A percentile compares a stretch with the other conserved stretches of the same genome.
These are phyloP conservation scores for Boletus sp. DNA, from an alignment of 768 basidiomycete genomes.

Conservation along the genomic window DNA sequence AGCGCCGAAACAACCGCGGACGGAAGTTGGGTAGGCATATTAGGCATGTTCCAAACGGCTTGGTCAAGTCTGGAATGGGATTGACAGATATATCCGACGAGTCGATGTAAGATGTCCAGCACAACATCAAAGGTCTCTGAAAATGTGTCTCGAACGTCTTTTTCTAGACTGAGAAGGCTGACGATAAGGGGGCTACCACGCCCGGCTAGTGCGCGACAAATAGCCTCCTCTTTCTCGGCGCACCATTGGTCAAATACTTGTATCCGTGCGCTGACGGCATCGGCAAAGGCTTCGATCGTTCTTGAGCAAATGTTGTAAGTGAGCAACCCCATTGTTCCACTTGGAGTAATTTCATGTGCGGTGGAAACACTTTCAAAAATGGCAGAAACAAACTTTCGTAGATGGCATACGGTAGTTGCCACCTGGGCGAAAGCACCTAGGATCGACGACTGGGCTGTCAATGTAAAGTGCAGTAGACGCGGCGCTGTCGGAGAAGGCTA, in stretches of 20 bases:
- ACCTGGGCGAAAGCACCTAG: conserved; percentile 54
- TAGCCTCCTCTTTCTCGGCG: conserved; percentile 61
- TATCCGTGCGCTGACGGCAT: conserved; percentile 64
- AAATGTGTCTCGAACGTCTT: conserved; percentile 55
- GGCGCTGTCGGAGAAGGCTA: conserved; percentile 56
- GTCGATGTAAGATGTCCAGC: conserved; percentile 43
- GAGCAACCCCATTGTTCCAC: conserved; percentile 22
- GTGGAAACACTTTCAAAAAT: conserved; percentile 39
- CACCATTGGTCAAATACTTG: conserved; percentile 67
- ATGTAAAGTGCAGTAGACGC: conserved; percentile 64
- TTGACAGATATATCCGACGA: conserved; percentile 32
- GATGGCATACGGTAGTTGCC: conserved; percentile 59
- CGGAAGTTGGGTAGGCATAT: conserved; percentile 38
- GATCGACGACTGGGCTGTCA: conserved; percentile 63
- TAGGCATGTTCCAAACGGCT: conserved; percentile 42
- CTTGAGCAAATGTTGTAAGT: conserved; percentile 38
- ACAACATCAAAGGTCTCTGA: conserved; percentile 58
- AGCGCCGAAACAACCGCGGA: conserved; percentile 55
- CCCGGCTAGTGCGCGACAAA: conserved; percentile 59
- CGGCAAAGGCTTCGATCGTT: conserved; percentile 81
- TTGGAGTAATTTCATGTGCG: conserved; percentile 20
- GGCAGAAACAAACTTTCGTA: conserved; percentile 58
- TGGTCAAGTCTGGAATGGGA: conserved; percentile 27
- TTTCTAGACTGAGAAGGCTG: conserved; percentile 67
- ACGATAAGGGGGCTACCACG: conserved; percentile 42